A percentile compares a stretch with the other conserved stretches of the same genome.
Conservation (phyloP, 768 basidiomycete species). For the Coprinellus aureogranulatus region DNA sequence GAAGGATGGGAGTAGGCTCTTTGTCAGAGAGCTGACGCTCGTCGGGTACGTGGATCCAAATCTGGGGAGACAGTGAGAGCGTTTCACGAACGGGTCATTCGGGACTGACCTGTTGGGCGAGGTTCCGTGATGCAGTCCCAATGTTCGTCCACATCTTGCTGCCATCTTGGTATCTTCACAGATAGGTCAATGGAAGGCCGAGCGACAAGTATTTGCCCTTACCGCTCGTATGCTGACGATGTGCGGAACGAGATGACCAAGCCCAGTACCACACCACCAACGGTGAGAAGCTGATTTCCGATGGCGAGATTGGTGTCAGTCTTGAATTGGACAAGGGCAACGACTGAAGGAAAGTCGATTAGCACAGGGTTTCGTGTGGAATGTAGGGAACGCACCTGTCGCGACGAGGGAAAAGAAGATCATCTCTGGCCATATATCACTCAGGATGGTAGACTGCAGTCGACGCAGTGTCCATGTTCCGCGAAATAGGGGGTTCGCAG, state of each 20-base stretch:
- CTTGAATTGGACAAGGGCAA: constrained; percentile 44
- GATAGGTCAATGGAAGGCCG: too few species aligned
- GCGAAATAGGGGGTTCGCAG: constrained; percentile 34
- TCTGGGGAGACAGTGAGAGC: constrained; percentile 20
- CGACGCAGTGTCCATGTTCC: constrained; percentile 38
- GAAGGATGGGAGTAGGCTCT: constrained; percentile 23
- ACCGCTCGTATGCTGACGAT: constrained; percentile 52
- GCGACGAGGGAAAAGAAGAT: constrained; percentile 52
- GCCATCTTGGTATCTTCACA: constrained; percentile 25
- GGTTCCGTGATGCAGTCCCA: constrained; percentile 47
- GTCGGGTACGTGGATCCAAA: constrained; percentile 50
- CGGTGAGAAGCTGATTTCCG: constrained; percentile 54
- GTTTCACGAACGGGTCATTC: too few species aligned
- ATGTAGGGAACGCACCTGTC: constrained; percentile 33
- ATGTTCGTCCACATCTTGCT: constrained; percentile 62
- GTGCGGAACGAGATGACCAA: constrained; percentile 55
- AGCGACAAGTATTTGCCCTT: too few species aligned
- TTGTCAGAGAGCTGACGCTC: constrained; percentile 26
- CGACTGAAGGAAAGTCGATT: too few species aligned
- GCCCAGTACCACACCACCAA: constrained; percentile 71
- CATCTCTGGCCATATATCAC: constrained; percentile 54
- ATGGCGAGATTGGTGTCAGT: constrained; percentile 42
- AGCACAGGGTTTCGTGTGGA: neutral
- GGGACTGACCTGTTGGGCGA: constrained; percentile 46
- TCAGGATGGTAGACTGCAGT: constrained; percentile 48